These are phyloP conservation scores for Pythium chondricola DNA, from an alignment of 352 stramenopile species.

Conservation along the genomic window DNA sequence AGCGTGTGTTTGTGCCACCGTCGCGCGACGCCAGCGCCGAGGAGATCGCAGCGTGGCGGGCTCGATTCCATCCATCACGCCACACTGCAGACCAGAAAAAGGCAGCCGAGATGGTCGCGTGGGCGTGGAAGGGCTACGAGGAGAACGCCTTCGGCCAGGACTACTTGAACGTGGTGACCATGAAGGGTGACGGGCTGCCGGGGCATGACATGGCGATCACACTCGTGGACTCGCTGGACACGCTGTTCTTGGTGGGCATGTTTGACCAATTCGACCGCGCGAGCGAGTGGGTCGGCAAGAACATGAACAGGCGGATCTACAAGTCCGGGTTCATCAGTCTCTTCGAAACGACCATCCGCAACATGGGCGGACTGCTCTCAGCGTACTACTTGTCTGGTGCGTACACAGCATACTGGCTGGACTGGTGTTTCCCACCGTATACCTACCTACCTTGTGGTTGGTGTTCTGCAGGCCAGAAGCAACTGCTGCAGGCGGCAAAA, in stretches of 20 bases:
- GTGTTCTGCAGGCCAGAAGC: conserved; percentile 28
- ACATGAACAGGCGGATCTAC: conserved; percentile 70
- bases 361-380: conserved; percentile 65
- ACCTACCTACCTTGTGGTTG: not conserved
- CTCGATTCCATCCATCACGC: conserved; percentile 33
- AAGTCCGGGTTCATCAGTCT: conserved; percentile 55
- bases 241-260: conserved; percentile 67
- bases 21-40: conserved; percentile 17
- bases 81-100: conserved; percentile 55
- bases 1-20: conserved; percentile 21
- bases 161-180: conserved; percentile 58
- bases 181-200: conserved; percentile 45
- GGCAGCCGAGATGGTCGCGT: conserved; percentile 59
- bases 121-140: conserved; percentile 78
- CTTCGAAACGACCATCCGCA: conserved; percentile 78
- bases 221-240: conserved; percentile 74
- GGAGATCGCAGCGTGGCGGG: conserved; percentile 30
- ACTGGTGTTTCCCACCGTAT: not conserved
- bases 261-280: conserved; percentile 73
- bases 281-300: conserved; percentile 50
- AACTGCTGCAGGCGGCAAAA: conserved; percentile 50
- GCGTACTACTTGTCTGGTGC: conserved; percentile 57
- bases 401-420: not conserved
- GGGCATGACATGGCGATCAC: conserved; percentile 74
- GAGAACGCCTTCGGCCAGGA: conserved; percentile 65